These are phyloP conservation scores for Flammula alnicola DNA, from an alignment of 1,284 basidiomycete genomes.

Conservation along the genomic window DNA sequence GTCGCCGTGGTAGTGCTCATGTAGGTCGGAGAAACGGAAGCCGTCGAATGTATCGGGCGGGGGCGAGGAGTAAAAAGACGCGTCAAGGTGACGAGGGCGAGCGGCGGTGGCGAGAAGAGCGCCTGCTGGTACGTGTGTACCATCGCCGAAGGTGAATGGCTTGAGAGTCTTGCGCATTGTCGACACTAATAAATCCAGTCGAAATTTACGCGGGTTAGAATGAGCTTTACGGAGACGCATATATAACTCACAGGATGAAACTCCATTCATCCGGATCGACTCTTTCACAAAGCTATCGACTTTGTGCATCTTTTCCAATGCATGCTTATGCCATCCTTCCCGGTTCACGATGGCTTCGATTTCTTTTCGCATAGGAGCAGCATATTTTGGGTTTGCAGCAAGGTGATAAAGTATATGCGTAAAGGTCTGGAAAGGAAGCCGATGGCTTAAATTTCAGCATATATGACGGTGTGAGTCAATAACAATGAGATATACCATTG, in stretches of 20 bases:
- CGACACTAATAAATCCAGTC: conserved; percentile 25
- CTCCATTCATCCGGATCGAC: conserved; percentile 29
- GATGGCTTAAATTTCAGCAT: background rate
- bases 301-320: conserved; percentile 32
- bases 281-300: conserved; percentile 39
- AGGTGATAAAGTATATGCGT: conserved; percentile 42
- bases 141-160: conserved; percentile 31
- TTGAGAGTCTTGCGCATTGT: conserved; percentile 27
- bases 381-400: conserved; percentile 39
- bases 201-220: background rate
- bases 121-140: conserved; percentile 29
- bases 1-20: conserved; percentile 22
- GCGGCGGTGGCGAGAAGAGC: conserved; percentile 24
- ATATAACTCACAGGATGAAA: conserved; percentile 6
- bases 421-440: conserved; percentile 20
- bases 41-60: conserved; percentile 39
- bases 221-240: background rate
- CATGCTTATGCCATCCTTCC: conserved; percentile 47
- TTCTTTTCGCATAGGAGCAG: conserved; percentile 45
- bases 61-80: conserved; percentile 29
- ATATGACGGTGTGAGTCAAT: no score
- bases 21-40: conserved; percentile 36
- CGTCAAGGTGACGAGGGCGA: conserved; percentile 15
- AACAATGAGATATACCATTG: conserved; percentile 18
- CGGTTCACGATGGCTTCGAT: conserved; percentile 34